Evolutionary conservation across 1,284 basidiomycete genomes (phyloP).

Genomic region (Entoloma clypeatum): DNA sequence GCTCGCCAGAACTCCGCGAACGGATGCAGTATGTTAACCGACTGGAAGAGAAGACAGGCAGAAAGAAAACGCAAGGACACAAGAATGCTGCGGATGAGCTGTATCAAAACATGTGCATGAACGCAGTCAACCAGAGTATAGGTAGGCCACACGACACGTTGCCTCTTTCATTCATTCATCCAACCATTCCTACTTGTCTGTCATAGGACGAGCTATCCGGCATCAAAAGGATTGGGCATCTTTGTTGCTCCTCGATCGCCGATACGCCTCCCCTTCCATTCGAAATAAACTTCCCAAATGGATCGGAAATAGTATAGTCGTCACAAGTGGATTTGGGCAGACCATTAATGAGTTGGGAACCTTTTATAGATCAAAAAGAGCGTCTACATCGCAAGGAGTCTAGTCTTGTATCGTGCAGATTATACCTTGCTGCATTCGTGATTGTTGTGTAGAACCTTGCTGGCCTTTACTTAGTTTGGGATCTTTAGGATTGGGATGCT

Average conservation of each 20-base stretch:
- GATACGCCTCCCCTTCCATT: constrained; percentile 69
- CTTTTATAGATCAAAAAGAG: constrained; percentile 48
- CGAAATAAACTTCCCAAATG: constrained; percentile 79
- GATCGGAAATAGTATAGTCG: constrained; percentile 70
- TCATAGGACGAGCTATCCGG: constrained; percentile 81
- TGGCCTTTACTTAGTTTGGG: no score
- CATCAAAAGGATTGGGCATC: constrained; percentile 86
- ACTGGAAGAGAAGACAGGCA: constrained; percentile 40
- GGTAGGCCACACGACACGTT: no score
- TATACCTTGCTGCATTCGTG: no score
- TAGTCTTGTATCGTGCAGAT: no score
- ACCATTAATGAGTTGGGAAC: constrained; percentile 65
- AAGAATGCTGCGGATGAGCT: constrained; percentile 80
- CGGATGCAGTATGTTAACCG: constrained; percentile 83
- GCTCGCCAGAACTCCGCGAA: constrained; percentile 88
- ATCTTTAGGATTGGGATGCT: no score
- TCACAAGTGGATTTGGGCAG: constrained; percentile 71
- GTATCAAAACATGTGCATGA: constrained; percentile 95
- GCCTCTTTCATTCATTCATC: constrained; percentile 10
- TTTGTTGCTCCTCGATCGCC: constrained; percentile 77
- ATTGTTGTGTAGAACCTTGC: no score
- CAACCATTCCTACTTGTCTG: constrained; percentile 4
- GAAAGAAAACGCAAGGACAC: constrained; percentile 35
- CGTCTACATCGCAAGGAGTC: no score
- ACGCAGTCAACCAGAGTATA: constrained; percentile 95